Evolutionary conservation across 768 basidiomycete species (phyloP).

Genomic region (Lactarius vividus): DNA sequence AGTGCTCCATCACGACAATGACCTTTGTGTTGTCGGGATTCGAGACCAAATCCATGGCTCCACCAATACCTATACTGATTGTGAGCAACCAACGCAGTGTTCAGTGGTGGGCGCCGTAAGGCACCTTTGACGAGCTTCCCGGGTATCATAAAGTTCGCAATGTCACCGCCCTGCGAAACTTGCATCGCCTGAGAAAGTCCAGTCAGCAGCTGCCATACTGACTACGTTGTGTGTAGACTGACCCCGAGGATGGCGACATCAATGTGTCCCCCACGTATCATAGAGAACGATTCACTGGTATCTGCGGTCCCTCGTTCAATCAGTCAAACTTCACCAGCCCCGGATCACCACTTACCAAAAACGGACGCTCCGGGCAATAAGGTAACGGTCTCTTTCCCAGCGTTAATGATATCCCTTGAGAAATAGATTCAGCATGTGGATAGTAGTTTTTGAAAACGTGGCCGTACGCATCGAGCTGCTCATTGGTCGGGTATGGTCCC

Average conservation of each 20-base stretch:
- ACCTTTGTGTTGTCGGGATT: constrained; percentile 95
- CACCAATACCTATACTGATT: constrained; percentile 70
- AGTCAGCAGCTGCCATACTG: constrained; percentile 9
- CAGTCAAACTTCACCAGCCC: neutral
- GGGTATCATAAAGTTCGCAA: constrained; percentile 98
- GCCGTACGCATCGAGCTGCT: constrained; percentile 76
- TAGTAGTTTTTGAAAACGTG: neutral
- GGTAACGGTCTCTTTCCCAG: constrained; percentile 93
- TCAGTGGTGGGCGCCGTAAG: neutral
- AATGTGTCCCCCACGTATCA: constrained; percentile 97
- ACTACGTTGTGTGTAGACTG: constrained; percentile 34
- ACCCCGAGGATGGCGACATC: constrained; percentile 92
- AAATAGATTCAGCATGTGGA: neutral
- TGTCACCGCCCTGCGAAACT: constrained; percentile 88
- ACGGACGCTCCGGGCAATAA: constrained; percentile 87
- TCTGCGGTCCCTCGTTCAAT: constrained; percentile 43
- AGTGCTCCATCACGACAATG: constrained; percentile 87
- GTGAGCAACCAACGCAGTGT: neutral
- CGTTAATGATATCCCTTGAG: constrained; percentile 83
- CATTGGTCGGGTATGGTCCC: constrained; percentile 85
- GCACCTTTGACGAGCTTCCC: constrained; percentile 85
- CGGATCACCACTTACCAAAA: constrained; percentile 58
- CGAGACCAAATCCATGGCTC: constrained; percentile 95
- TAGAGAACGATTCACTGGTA: constrained; percentile 91
- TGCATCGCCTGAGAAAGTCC: constrained; percentile 74